These are phyloP conservation scores for Panicum miliaceum DNA, from an alignment of 176 grass and related monocot species.

Conservation along the genomic window DNA sequence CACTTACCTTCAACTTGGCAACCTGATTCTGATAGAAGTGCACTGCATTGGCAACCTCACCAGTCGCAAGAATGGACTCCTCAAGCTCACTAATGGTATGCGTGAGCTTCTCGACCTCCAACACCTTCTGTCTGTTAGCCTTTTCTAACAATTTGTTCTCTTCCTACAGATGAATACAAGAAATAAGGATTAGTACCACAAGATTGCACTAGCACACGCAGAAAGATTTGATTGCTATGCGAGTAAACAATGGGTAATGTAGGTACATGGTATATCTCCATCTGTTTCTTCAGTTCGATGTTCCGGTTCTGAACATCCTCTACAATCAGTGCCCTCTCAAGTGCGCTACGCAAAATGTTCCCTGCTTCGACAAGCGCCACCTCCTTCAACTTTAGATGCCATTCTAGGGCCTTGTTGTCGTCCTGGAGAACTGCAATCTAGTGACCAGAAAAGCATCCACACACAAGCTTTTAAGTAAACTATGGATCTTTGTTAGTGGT, in stretches of 20 bases:
- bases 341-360: conserved; percentile 67
- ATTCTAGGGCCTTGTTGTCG: conserved; percentile 83
- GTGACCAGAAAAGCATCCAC: not conserved
- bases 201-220: not conserved
- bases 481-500: not conserved
- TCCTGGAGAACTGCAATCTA: conserved; percentile 87
- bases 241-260: not conserved
- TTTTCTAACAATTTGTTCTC: conserved; percentile 92
- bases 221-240: not conserved
- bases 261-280: conserved; percentile 88
- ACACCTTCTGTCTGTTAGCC: conserved; percentile 66
- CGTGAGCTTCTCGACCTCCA: conserved; percentile 84
- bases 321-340: conserved; percentile 86
- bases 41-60: conserved; percentile 59
- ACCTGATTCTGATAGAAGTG: conserved; percentile 66
- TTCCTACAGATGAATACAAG: conserved; percentile 48
- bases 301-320: conserved; percentile 91
- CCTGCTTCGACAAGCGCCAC: conserved; percentile 79
- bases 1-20: conserved; percentile 66
- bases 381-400: conserved; percentile 82
- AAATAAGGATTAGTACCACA: conserved; percentile 28
- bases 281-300: conserved; percentile 74
- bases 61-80: conserved; percentile 68
- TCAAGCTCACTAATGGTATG: conserved; percentile 78
- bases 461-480: not conserved